These are phyloP conservation scores for Macrocystidia cucumis DNA, from an alignment of 1,284 basidiomycete genomes.

Conservation along the genomic window DNA sequence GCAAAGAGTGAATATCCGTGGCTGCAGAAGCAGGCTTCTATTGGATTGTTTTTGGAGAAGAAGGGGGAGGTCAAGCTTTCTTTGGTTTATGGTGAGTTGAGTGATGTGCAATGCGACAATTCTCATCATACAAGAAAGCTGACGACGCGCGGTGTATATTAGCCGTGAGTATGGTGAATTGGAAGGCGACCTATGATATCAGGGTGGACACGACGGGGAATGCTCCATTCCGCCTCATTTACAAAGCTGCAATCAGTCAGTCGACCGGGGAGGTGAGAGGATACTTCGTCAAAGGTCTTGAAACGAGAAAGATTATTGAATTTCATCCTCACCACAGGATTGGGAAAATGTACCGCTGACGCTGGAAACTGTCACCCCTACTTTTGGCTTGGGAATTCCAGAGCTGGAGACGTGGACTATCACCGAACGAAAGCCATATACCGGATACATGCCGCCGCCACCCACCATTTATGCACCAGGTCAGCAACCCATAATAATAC, in stretches of 20 bases:
- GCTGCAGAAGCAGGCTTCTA: slow-evolving; percentile 10
- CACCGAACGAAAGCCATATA: slow-evolving; percentile 10
- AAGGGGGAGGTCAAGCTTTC: slow-evolving; percentile 21
- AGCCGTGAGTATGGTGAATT: slow-evolving; percentile 27
- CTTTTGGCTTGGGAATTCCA: slow-evolving; percentile 16
- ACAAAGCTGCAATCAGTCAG: slow-evolving; percentile 29
- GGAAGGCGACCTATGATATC: slow-evolving; percentile 30
- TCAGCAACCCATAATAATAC: too few relatives aligned
- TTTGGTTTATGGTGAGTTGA: slow-evolving; percentile 27
- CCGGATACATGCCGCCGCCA: too few relatives aligned
- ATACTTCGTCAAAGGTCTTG: neutral
- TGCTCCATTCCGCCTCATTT: slow-evolving; percentile 23
- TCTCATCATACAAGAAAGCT: neutral
- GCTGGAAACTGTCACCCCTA: slow-evolving; percentile 17
- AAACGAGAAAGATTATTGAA: neutral
- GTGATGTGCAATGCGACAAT: neutral
- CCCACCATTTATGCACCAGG: too few relatives aligned
- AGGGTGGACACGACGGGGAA: slow-evolving; percentile 26
- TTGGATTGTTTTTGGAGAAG: slow-evolving; percentile 17
- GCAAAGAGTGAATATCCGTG: slow-evolving; percentile 2
- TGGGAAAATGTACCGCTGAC: slow-evolving; percentile 20
- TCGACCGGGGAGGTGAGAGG: slow-evolving; percentile 26
- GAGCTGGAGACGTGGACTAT: slow-evolving; percentile 16
- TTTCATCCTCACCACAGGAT: slow-evolving; percentile 11
- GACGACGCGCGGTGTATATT: neutral